Base-by-base conservation (phyloP, 139 green algal genomes). In the Chlorella sp. region DNA sequence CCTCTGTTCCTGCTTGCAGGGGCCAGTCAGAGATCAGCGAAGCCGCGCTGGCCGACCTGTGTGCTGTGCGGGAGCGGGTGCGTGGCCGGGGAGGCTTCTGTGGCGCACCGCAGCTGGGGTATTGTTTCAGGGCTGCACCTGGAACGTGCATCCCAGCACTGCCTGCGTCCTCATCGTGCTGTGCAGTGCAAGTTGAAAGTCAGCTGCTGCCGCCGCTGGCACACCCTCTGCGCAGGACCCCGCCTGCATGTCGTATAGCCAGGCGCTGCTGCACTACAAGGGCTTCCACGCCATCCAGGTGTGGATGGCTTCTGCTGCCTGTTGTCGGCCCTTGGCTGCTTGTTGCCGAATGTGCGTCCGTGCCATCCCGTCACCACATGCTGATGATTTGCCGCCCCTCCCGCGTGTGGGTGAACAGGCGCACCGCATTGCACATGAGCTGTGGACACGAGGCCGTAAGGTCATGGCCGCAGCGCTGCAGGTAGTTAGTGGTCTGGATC, bases 241-340 rank as follows among this genome's bases (percentile, higher is more conserved):
- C 1, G 89, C 94, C 0, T 98, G 92, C 88, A 74, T 71, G 26
- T 89, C 82, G 3, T 94, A 95, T 82, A 88, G 78, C 44, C 86
- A 92, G 41, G 95, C 92, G 0, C 85, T 98, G 72, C 92, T 99
- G 20, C 98, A 98, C 93, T 98, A 95, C 91, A 99, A 99, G 89
- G 97, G 97, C 60, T 99, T 95, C 85, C 97, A 99, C 68, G 94
- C 96, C 1, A 84, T 99, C 3, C 95, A 99, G 91, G 81, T 81
- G 81, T 17, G 63, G 2, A 17, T 11, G 47, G 51, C 51, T 21
- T 9, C 15, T 21, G 12, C 51, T 21, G 51, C 15, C 12, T 60
- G 51, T 21, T 60, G 51, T 2, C 51, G 51, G 12, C 12, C 32
- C 68, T 30, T 23, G 3, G 16, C 3, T 74, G 34, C 32, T 16